Base-by-base conservation (phyloP, 176 grass and related monocot genomes). In the Oryza australiensis region DNA sequence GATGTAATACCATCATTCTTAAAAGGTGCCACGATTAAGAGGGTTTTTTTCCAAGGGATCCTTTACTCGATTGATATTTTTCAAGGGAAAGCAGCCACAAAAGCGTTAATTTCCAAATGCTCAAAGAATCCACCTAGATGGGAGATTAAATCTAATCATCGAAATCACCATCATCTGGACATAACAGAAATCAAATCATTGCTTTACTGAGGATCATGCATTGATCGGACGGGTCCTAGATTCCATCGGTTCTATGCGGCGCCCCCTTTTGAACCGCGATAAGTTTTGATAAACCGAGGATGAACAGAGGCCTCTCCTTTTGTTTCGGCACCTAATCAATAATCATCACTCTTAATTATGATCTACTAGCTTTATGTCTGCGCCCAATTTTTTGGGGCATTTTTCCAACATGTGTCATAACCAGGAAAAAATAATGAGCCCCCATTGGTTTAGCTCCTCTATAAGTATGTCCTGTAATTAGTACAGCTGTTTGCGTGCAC, bases 231-330 rank as follows among this genome's bases (percentile, higher is more conserved):
- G 71, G n/a, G 64, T 15, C 51, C 55, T 30, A 76, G 71, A 53
- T 89, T 76, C 77, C 55, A 20, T 27, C 38, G 27, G 77, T n/a
- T 85, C 37, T 34, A 57, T 81, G 77, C 72, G 22, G 20, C 13
- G 7, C 6, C 26, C 1, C 29, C 74, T 87, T 83, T 73, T 62
- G 40, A 83, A 11, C 70, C 3, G 28, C 15, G 80, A 83, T 69
- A 75, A 59, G 78, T 29, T 84, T 87, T 87, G 5, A 78, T 84
- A 70, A 66, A 84, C 15, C 3, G 3, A 2, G 9, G 57, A 28
- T 80, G 85, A 81, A 84, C 77, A 1, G 26, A 66, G 66, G 76
- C 85, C 85, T 63, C 76, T 91, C 81, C 85, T 91, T 91, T 91
- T 66, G 64, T 83, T 84, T 84, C 22, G 76, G 89, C 57, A 66